phyloP scores from a whole-genome alignment of 805 yeast species.

The Candida jianshihensis region DNA sequence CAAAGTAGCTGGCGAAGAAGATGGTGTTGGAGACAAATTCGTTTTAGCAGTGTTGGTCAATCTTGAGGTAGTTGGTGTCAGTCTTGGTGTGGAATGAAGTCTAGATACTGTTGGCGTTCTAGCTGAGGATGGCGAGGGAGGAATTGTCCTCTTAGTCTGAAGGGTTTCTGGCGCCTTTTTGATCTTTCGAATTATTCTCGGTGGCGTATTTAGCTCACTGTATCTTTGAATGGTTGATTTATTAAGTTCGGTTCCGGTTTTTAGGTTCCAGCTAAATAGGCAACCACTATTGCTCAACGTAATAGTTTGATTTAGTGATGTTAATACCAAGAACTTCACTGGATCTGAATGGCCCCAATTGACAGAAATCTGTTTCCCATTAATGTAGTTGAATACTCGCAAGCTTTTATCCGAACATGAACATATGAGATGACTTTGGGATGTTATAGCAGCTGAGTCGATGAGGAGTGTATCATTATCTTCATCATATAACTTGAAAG shows the following conservation, averaged over 20 bases:
- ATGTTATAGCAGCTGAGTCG: constrained; percentile 34
- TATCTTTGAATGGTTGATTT: constrained; percentile 13
- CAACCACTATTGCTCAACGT: constrained; percentile 50
- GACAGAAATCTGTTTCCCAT: constrained; percentile 40
- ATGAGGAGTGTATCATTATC: constrained; percentile 38
- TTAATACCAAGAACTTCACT: constrained; percentile 34
- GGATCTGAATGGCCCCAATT: constrained; percentile 59
- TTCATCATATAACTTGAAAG: constrained; percentile 35
- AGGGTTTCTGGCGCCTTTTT: constrained; percentile 2
- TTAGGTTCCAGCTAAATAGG: constrained; percentile 39
- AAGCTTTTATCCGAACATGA: constrained; percentile 54
- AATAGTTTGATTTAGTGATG: constrained; percentile 23
- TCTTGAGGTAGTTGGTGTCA: constrained; percentile 20
- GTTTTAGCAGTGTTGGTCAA: constrained; percentile 13
- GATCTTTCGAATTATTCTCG: constrained; percentile 22
- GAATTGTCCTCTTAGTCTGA: background rate
- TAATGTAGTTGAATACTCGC: constrained; percentile 37
- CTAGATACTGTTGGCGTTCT: constrained; percentile 12
- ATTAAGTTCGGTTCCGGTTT: background rate
- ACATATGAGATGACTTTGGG: constrained; percentile 28
- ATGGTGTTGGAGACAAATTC: constrained; percentile 17
- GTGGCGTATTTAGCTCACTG: constrained; percentile 15
- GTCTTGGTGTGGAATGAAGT: constrained; percentile 14
- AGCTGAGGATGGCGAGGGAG: constrained; percentile 2
- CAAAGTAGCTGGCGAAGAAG: background rate